phyloP scores from a whole-genome alignment of 176 grass and related monocot genomes.

The Oryza officinalis region DNA sequence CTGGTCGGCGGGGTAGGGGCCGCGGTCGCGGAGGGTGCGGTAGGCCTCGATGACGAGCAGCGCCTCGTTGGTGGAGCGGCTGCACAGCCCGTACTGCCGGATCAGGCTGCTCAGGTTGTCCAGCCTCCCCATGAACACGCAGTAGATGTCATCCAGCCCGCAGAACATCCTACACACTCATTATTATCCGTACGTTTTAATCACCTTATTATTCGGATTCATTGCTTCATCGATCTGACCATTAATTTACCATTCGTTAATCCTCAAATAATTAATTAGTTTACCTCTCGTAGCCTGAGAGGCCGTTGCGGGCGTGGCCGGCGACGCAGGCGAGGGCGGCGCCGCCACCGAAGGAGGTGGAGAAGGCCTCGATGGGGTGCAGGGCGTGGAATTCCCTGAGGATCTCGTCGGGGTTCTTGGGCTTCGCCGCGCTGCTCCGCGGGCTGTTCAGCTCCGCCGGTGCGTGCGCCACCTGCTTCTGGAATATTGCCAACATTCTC shows the following conservation, averaged over 20 bases:
- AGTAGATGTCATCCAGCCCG: conserved; percentile 80
- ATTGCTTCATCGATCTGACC: background rate
- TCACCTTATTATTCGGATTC: background rate
- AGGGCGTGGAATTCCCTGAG: conserved; percentile 64
- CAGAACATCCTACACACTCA: conserved; percentile 62
- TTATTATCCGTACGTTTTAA: background rate
- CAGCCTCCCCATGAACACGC: conserved; percentile 64
- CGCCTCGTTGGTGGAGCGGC: conserved; percentile 68
- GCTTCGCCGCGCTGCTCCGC: conserved; percentile 40
- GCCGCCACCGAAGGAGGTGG: conserved; percentile 71
- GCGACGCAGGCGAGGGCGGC: conserved; percentile 78
- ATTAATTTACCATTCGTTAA: background rate
- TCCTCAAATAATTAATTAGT: background rate
- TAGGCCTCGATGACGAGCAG: conserved; percentile 80
- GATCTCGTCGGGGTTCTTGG: conserved; percentile 78
- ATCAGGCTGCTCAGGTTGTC: conserved; percentile 79
- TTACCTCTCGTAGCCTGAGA: conserved; percentile 37
- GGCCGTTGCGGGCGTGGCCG: background rate
- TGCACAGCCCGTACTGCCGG: conserved; percentile 83
- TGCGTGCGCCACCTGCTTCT: conserved; percentile 80
- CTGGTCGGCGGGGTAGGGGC: conserved; percentile 95
- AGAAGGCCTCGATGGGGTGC: conserved; percentile 53
- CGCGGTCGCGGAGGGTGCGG: conserved; percentile 90
- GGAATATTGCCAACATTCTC: conserved; percentile 80
- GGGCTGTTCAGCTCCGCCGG: conserved; percentile 85